phyloP scores from a whole-genome alignment of 1,139 yeast species.

The Sugiyamaella castrensis region DNA sequence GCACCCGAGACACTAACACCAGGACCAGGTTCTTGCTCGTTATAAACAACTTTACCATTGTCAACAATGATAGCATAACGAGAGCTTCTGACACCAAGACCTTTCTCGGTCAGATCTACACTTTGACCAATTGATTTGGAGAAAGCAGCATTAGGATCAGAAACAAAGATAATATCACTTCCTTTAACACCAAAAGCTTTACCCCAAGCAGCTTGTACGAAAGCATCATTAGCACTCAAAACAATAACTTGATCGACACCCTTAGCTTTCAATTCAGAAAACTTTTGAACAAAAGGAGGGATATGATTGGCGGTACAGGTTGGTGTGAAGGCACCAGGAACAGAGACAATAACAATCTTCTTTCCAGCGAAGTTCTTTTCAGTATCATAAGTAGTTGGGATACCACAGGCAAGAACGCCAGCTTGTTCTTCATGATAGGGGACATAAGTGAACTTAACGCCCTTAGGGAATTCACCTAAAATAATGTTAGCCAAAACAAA shows the following conservation, averaged over 20 bases:
- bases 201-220: slow-evolving; percentile 78
- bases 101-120: slow-evolving; percentile 53
- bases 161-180: slow-evolving; percentile 56
- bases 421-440: slow-evolving; percentile 50
- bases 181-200: slow-evolving; percentile 59
- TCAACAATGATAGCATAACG: slow-evolving; percentile 72
- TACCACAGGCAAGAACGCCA: slow-evolving; percentile 50
- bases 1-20: slow-evolving; percentile 65
- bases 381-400: slow-evolving; percentile 52
- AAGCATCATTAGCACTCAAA: slow-evolving; percentile 77
- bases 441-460: slow-evolving; percentile 53
- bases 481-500: slow-evolving; percentile 22
- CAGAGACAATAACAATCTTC: slow-evolving; percentile 69
- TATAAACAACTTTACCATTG: slow-evolving; percentile 60
- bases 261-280: slow-evolving; percentile 56
- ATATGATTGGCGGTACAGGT: slow-evolving; percentile 80
- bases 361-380: slow-evolving; percentile 48
- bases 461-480: slow-evolving; percentile 51
- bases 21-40: slow-evolving; percentile 60
- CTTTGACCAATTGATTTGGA: slow-evolving; percentile 61
- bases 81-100: slow-evolving; percentile 63
- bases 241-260: slow-evolving; percentile 73
- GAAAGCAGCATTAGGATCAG: slow-evolving; percentile 67
- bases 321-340: slow-evolving; percentile 93
- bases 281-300: slow-evolving; percentile 62